These are phyloP conservation scores for Intubia oerlemansii DNA, from an alignment of 2,329 filamentous ascomycete species.

Conservation along the genomic window DNA sequence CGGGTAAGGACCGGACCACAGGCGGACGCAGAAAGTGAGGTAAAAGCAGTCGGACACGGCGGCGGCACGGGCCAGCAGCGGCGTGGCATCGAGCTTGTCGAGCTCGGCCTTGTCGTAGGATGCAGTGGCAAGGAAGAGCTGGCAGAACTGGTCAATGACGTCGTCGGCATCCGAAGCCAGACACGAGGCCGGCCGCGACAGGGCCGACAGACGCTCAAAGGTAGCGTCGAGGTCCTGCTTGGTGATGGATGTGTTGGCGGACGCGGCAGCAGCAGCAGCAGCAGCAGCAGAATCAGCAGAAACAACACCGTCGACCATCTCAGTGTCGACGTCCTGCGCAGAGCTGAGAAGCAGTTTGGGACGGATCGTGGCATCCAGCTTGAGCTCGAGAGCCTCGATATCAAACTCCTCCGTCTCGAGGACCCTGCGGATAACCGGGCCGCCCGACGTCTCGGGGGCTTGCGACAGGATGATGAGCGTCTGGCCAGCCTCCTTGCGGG, in stretches of 20 bases:
- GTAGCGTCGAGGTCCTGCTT: slow-evolving; percentile 17
- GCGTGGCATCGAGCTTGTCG: slow-evolving; percentile 28
- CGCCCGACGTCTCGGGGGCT: slow-evolving; percentile 33
- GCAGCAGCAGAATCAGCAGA: too few relatives aligned
- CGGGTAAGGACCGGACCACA: slow-evolving; percentile 54
- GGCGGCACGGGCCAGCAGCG: slow-evolving; percentile 29
- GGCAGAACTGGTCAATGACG: slow-evolving; percentile 30
- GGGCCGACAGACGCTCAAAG: slow-evolving; percentile 17
- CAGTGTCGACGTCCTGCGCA: slow-evolving; percentile 17
- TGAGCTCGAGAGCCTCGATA: slow-evolving; percentile 53
- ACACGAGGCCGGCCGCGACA: slow-evolving; percentile 19
- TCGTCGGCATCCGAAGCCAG: slow-evolving; percentile 26
- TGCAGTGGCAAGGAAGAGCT: slow-evolving; percentile 30
- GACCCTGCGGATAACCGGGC: slow-evolving; percentile 42
- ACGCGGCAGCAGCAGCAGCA: slow-evolving; percentile 7
- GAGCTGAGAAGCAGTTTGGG: slow-evolving; percentile 25
- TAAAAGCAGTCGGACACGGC: slow-evolving; percentile 43
- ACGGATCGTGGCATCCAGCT: slow-evolving; percentile 48
- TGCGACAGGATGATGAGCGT: slow-evolving; percentile 46
- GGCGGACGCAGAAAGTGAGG: slow-evolving; percentile 52
- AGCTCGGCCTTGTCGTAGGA: slow-evolving; percentile 23
- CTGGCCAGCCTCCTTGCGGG: slow-evolving; percentile 42
- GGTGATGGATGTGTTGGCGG: slow-evolving; percentile 6
- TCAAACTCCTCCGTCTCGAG: slow-evolving; percentile 49
- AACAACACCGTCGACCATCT: slow-evolving; percentile 28